A percentile compares a stretch with the other conserved stretches of the same genome.
Conservation (phyloP, 768 basidiomycete species). For the Boletus reticuloceps region DNA sequence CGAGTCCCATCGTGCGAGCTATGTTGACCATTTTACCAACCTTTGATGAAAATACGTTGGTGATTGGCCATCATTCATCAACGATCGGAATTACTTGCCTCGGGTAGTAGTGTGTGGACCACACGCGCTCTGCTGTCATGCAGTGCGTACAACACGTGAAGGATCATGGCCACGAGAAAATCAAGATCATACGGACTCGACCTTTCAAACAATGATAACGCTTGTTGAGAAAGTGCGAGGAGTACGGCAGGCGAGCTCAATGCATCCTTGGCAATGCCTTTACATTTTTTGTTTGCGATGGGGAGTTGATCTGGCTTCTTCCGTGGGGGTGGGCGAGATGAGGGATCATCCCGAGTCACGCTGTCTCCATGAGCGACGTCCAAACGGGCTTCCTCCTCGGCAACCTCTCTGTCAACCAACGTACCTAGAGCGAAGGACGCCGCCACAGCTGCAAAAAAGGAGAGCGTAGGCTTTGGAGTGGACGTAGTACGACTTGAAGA, state of each 20-base stretch:
- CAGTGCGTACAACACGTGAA: constrained; percentile 53
- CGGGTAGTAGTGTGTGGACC: constrained; percentile 31
- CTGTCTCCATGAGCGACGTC: constrained; percentile 20
- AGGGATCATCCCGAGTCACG: constrained; percentile 20
- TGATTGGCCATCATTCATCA: constrained; percentile 23
- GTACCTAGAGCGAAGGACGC: constrained; percentile 62
- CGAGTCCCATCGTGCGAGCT: constrained; percentile 63
- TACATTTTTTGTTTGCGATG: constrained; percentile 21
- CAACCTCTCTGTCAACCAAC: constrained; percentile 32
- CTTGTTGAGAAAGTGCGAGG: constrained; percentile 48
- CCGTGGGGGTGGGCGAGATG: constrained; percentile 19
- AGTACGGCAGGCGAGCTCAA: constrained; percentile 37
- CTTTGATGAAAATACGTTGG: constrained; percentile 29
- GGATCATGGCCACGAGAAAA: constrained; percentile 54
- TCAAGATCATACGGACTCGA: constrained; percentile 50
- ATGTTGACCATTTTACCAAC: constrained; percentile 69
- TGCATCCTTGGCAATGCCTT: constrained; percentile 29
- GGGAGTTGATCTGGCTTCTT: constrained; percentile 21
- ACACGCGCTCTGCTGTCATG: constrained; percentile 49
- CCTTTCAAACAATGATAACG: constrained; percentile 43
- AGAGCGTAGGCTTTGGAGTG: constrained; percentile 23
- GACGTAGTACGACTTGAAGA: constrained; percentile 8
- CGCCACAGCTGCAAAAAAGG: constrained; percentile 58
- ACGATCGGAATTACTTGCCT: constrained; percentile 29
- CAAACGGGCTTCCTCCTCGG: constrained; percentile 27